Conservation (phyloP, 306 rosid species). For the Vicia villosa region DNA sequence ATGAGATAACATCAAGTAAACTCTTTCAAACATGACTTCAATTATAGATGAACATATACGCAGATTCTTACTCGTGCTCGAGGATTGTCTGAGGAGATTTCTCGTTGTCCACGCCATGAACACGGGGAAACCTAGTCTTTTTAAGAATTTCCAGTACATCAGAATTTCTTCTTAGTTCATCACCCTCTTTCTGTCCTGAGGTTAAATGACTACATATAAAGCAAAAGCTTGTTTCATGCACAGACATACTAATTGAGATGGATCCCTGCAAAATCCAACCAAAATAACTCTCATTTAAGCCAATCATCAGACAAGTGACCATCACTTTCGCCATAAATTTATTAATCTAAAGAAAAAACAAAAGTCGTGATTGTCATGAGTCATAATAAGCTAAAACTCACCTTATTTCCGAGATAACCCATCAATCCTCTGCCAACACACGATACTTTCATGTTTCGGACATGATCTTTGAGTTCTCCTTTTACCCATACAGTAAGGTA, state of each 20-base stretch:
- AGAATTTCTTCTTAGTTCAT: slow-evolving; percentile 90
- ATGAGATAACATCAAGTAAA: too few relatives aligned
- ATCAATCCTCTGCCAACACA: slow-evolving; percentile 98
- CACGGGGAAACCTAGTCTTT: slow-evolving; percentile 93
- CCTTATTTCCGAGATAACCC: slow-evolving; percentile 99
- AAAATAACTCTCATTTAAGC: slow-evolving; percentile 29
- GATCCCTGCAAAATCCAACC: slow-evolving; percentile 80
- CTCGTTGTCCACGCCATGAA: slow-evolving; percentile 64
- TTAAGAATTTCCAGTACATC: slow-evolving; percentile 96
- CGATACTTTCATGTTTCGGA: slow-evolving; percentile 89
- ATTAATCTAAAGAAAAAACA: slow-evolving; percentile 1
- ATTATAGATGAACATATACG: too few relatives aligned
- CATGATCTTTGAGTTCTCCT: slow-evolving; percentile 87
- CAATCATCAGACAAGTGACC: slow-evolving; percentile 24
- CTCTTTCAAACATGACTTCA: too few relatives aligned
- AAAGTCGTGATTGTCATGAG: slow-evolving; percentile 6
- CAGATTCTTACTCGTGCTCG: slow-evolving; percentile 89
- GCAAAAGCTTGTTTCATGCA: slow-evolving; percentile 95
- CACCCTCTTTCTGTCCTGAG: slow-evolving; percentile 98
- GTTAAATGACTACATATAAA: slow-evolving; percentile 94
- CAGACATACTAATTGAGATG: slow-evolving; percentile 92
- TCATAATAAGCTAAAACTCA: slow-evolving; percentile 33
- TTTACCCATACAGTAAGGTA: slow-evolving; percentile 96
- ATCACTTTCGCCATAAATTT: slow-evolving; percentile 1
- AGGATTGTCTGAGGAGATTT: slow-evolving; percentile 97